phyloP scores from a whole-genome alignment of 2,329 filamentous ascomycete species.

The Stenocarpella maydis region DNA sequence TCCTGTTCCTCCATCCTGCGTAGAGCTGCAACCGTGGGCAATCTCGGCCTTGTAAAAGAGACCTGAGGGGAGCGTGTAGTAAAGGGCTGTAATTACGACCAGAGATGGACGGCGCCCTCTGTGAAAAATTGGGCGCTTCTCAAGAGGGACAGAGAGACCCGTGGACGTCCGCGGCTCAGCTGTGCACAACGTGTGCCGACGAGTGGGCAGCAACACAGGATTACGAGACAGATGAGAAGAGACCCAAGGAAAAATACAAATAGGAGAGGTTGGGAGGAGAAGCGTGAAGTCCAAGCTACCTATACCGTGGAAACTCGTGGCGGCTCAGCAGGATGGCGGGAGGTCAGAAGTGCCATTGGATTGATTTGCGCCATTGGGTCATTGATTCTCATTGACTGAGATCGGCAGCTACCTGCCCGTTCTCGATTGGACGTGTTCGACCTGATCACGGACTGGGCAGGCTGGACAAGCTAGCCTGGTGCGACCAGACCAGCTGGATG shows the following conservation, averaged over 20 bases:
- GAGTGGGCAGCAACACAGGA: neutral
- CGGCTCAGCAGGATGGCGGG: neutral
- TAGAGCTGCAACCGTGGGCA: neutral
- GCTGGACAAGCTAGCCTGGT: slow-evolving; percentile 23
- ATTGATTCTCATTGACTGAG: slow-evolving; percentile 14
- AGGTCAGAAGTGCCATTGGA: slow-evolving; percentile 15
- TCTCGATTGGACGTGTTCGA: slow-evolving; percentile 12
- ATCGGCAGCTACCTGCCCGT: slow-evolving; percentile 8
- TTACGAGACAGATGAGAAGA: neutral
- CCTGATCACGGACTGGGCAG: slow-evolving; percentile 17
- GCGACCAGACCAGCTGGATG: slow-evolving; percentile 1
- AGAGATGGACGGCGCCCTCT: neutral
- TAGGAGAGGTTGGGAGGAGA: slow-evolving; percentile 18
- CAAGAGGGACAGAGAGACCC: neutral
- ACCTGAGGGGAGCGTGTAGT: neutral
- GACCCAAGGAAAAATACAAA: neutral
- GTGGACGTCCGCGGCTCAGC: neutral
- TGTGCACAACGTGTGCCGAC: neutral
- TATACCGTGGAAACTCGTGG: neutral
- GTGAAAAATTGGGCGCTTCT: neutral
- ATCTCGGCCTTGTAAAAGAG: too few relatives aligned
- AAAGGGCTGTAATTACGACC: neutral
- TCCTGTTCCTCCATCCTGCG: slow-evolving; percentile 50
- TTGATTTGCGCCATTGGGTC: slow-evolving; percentile 21
- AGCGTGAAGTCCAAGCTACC: neutral